Conservation (phyloP, 2,329 filamentous ascomycete genomes). For the Monilinia laxa region DNA sequence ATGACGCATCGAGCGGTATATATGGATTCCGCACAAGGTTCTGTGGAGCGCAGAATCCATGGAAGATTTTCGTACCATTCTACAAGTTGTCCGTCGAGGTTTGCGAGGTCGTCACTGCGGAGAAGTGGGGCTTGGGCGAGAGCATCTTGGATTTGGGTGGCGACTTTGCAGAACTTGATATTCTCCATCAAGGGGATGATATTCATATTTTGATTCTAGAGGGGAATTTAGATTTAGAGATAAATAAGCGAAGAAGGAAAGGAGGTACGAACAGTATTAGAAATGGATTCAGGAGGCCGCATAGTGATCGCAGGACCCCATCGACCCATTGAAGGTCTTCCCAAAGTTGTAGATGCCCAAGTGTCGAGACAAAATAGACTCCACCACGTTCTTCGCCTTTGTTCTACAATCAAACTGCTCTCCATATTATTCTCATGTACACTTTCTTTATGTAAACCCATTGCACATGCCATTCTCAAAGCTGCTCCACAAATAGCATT, state of each 20-base stretch:
- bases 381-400: slow-evolving; percentile 71
- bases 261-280: slow-evolving; percentile 33
- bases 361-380: slow-evolving; percentile 71
- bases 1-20: slow-evolving; percentile 71
- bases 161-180: slow-evolving; percentile 76
- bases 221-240: slow-evolving; percentile 4
- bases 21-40: slow-evolving; percentile 69
- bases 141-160: slow-evolving; percentile 73
- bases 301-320: slow-evolving; percentile 69
- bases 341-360: slow-evolving; percentile 70
- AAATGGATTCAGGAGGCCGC: slow-evolving; percentile 52
- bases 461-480: slow-evolving; percentile 70
- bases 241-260: neutral
- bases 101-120: slow-evolving; percentile 62
- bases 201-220: slow-evolving; percentile 54
- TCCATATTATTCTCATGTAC: slow-evolving; percentile 37
- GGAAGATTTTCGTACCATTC: slow-evolving; percentile 73
- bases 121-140: slow-evolving; percentile 69
- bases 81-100: slow-evolving; percentile 66
- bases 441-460: slow-evolving; percentile 68
- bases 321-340: slow-evolving; percentile 67
- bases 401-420: slow-evolving; percentile 51
- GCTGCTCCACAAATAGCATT: slow-evolving; percentile 71
- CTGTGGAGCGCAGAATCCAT: slow-evolving; percentile 60
- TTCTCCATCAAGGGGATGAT: slow-evolving; percentile 73